Conservation (phyloP, 257 asterid species). For the Solanum tarijense region DNA sequence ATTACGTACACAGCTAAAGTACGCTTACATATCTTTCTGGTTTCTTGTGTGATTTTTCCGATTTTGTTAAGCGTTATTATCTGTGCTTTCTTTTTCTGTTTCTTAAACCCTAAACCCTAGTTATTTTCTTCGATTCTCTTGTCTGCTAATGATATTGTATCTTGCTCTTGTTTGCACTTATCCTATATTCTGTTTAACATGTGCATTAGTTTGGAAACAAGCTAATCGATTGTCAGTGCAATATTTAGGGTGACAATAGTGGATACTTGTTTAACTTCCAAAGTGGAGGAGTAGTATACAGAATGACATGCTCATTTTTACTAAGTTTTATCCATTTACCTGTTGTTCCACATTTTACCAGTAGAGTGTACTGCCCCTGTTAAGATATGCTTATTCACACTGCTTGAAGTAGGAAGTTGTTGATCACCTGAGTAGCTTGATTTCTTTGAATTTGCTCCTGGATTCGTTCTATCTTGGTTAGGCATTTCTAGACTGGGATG, state of each 20-base stretch:
- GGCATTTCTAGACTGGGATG: not conserved
- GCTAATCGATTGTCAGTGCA: not conserved
- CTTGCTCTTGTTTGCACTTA: not conserved
- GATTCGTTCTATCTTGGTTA: not conserved
- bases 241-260: not conserved
- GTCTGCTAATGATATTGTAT: not conserved
- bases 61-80: not conserved
- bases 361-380: not conserved
- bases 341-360: not conserved
- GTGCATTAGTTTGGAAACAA: not conserved
- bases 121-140: not conserved
- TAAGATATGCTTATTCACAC: not conserved
- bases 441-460: not conserved
- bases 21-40: not conserved
- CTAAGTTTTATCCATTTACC: not conserved
- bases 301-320: not conserved
- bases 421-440: not conserved
- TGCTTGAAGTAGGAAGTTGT: not conserved
- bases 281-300: not conserved
- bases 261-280: not conserved
- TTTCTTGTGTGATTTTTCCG: not conserved
- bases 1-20: slow-evolving; percentile 47
- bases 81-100: not conserved
- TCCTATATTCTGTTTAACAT: not conserved
- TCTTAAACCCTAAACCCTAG: slow-evolving; percentile 1